Percentiles rank a stretch among this genome's conserved stretches.
Evolutionary conservation across 2,329 filamentous ascomycete genomes (phyloP).

Genomic region (Aspergillus puulaauensis): DNA sequence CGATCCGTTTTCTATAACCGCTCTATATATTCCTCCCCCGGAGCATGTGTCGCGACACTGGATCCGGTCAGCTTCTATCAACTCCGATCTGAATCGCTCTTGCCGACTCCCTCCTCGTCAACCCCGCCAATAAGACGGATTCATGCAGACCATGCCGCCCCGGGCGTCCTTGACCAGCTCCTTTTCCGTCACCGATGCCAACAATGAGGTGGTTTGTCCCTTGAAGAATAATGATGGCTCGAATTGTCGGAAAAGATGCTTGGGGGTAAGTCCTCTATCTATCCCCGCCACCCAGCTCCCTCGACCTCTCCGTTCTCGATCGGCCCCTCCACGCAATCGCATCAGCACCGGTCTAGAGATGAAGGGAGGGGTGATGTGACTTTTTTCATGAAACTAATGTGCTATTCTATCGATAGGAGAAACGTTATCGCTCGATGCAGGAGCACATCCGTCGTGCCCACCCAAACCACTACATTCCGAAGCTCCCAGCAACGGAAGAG

Average conservation of each 20-base stretch:
- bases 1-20: slow-evolving; percentile 2
- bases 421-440: slow-evolving; percentile 97
- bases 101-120: slow-evolving; percentile 1
- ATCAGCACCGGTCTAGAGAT: neutral
- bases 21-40: neutral
- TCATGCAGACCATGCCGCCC: slow-evolving; percentile 74
- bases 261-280: slow-evolving; percentile 74
- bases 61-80: slow-evolving; percentile 15
- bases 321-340: slow-evolving; percentile 12
- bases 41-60: slow-evolving; percentile 17
- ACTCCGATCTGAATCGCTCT: slow-evolving; percentile 9
- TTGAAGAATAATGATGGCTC: slow-evolving; percentile 95
- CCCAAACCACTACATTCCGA: slow-evolving; percentile 94
- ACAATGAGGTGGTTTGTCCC: slow-evolving; percentile 96
- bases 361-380: neutral
- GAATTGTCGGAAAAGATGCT: slow-evolving; percentile 94
- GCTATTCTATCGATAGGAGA: slow-evolving; percentile 62
- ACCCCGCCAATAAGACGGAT: slow-evolving; percentile 25
- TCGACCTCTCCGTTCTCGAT: slow-evolving; percentile 6
- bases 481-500: slow-evolving; percentile 96
- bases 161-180: slow-evolving; percentile 83
- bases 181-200: slow-evolving; percentile 87
- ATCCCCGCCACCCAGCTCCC: slow-evolving; percentile 2
- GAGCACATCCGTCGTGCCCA: slow-evolving; percentile 98
- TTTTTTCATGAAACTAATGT: slow-evolving; percentile 13